These are phyloP conservation scores for Pistacia vera DNA, from an alignment of 345 rosid genomes.

Conservation along the genomic window DNA sequence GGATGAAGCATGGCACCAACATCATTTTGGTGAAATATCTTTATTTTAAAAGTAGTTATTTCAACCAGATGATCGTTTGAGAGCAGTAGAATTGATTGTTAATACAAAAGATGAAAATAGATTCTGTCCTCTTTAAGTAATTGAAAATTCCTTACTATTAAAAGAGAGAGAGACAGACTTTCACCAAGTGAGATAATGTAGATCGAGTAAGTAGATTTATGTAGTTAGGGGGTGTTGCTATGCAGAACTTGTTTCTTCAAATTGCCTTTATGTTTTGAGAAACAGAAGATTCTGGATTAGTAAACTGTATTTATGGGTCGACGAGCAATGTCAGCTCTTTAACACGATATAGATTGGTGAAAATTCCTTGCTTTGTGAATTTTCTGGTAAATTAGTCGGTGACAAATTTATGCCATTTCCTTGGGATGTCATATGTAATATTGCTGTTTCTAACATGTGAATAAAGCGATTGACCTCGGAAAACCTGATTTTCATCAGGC, in stretches of 20 bases:
- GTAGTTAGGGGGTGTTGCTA: slow-evolving; percentile 22
- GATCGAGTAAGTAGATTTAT: slow-evolving; percentile 12
- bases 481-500: neutral
- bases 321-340: slow-evolving; percentile 13
- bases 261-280: neutral
- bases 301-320: slow-evolving; percentile 24
- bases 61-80: slow-evolving; percentile 16
- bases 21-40: slow-evolving; percentile 18
- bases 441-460: neutral
- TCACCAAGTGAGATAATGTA: slow-evolving; percentile 7
- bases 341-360: slow-evolving; percentile 13
- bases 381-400: neutral
- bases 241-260: slow-evolving; percentile 9
- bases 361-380: neutral
- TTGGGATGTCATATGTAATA: neutral
- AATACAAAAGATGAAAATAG: neutral
- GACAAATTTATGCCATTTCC: neutral
- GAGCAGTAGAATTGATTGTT: slow-evolving; percentile 20
- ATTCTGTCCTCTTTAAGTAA: neutral
- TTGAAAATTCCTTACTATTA: slow-evolving; percentile 14
- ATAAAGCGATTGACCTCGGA: neutral
- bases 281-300: slow-evolving; percentile 14
- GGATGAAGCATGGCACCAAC: neutral
- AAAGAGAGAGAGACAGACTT: neutral
- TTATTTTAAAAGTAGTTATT: slow-evolving; percentile 18